Conservation (phyloP, 139 green algal species). For the Chlorella vulgaris region DNA sequence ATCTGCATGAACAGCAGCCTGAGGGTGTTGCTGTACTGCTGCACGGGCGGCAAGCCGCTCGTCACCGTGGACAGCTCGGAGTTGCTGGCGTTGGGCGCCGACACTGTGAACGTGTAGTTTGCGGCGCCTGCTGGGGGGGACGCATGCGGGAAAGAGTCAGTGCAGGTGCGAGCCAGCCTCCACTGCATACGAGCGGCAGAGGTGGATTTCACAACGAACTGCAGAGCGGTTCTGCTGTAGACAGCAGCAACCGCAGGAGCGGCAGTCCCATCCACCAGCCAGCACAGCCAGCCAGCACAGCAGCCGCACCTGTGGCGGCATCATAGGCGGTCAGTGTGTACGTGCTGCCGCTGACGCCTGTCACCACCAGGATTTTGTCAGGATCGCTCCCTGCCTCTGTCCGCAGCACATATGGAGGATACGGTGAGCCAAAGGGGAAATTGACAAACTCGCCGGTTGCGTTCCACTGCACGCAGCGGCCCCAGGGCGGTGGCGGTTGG, state of each 20-base stretch:
- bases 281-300: neutral
- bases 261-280: neutral
- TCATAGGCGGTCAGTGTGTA: neutral
- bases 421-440: slow-evolving; percentile 5
- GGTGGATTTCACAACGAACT: neutral
- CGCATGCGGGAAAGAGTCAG: neutral
- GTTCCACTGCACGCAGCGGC: slow-evolving; percentile 13
- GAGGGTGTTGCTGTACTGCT: slow-evolving; percentile 14
- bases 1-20: slow-evolving; percentile 11
- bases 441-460: slow-evolving; percentile 11
- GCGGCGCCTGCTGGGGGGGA: slow-evolving; percentile 1
- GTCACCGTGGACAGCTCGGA: neutral
- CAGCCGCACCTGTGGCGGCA: neutral
- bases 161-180: neutral
- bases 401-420: neutral
- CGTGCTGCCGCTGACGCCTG: neutral
- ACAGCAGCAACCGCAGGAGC: neutral
- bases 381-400: neutral
- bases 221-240: neutral
- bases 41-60: neutral
- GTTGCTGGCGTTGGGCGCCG: neutral
- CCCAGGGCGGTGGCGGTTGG: neutral
- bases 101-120: neutral
- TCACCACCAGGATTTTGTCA: neutral
- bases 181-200: neutral